Evolutionary conservation across 2,329 filamentous ascomycete genomes (phyloP).

Genomic region (Nothophaeocryptopus gaeumannii): DNA sequence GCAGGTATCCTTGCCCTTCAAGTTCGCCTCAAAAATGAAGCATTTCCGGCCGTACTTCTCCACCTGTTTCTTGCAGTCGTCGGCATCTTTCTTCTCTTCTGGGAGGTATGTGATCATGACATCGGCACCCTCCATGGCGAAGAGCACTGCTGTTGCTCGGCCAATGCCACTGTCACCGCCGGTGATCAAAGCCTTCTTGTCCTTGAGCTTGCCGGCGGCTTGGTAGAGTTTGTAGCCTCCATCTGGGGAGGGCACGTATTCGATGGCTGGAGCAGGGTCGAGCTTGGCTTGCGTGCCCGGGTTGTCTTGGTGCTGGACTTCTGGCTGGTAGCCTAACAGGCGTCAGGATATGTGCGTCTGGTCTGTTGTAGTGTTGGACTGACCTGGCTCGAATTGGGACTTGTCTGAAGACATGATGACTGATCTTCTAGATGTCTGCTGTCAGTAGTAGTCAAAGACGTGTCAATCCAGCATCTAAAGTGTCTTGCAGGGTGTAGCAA

Average conservation of each 20-base stretch:
- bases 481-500: too few relatives aligned
- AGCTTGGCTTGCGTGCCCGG: slow-evolving; percentile 58
- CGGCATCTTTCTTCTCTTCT: slow-evolving; percentile 72
- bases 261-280: slow-evolving; percentile 58
- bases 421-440: not conserved
- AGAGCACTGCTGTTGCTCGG: slow-evolving; percentile 70
- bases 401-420: slow-evolving; percentile 31
- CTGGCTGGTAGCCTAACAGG: slow-evolving; percentile 18
- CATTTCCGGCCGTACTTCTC: slow-evolving; percentile 66
- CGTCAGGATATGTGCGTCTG: not conserved
- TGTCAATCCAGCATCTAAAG: not conserved
- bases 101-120: slow-evolving; percentile 71
- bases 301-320: slow-evolving; percentile 50
- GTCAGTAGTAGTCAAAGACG: not conserved
- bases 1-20: slow-evolving; percentile 66
- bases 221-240: slow-evolving; percentile 69
- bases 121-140: slow-evolving; percentile 76
- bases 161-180: slow-evolving; percentile 80
- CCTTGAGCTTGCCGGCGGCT: slow-evolving; percentile 70
- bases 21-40: slow-evolving; percentile 61
- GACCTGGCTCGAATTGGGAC: slow-evolving; percentile 25
- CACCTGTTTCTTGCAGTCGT: slow-evolving; percentile 69
- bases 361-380: not conserved
- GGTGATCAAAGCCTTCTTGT: slow-evolving; percentile 74
- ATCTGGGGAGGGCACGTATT: slow-evolving; percentile 65